Base-by-base conservation (phyloP, 192 early-diverging fungal genomes). In the Entophlyctis luteolus region DNA sequence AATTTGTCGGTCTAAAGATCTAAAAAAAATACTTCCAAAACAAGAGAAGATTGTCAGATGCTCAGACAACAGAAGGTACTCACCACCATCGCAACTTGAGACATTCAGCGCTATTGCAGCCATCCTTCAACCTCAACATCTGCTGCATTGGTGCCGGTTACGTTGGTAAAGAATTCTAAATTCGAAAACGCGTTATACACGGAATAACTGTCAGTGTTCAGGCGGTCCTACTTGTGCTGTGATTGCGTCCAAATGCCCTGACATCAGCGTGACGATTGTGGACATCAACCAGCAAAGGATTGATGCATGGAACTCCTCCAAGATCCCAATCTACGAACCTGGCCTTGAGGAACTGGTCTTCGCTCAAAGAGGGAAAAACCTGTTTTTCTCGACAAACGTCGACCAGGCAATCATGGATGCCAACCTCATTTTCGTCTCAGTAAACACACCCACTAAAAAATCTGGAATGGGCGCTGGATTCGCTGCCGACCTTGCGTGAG, bases 61-160 rank as follows among this genome's bases (percentile, higher is more conserved):
- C n/a, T n/a, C n/a, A n/a, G n/a, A n/a, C n/a, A n/a, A n/a, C n/a
- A n/a, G n/a, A n/a, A n/a, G n/a, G n/a, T n/a, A n/a, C n/a, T n/a
- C n/a, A n/a, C n/a, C n/a, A n/a, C n/a, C n/a, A n/a, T n/a, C n/a
- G n/a, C n/a, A n/a, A n/a, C n/a, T n/a, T n/a, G n/a, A n/a, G n/a
- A n/a, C n/a, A n/a, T n/a, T n/a, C n/a, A n/a, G n/a, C n/a, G n/a
- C n/a, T n/a, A n/a, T n/a, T n/a, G n/a, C 29, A 16, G 27, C 70
- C 62, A 32, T 38, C 38, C 35, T 55, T 32, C 37, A 42, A 28
- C 34, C 14, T 32, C 25, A 65, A 28, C n/a, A 92, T 96, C 54
- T 93, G 92, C 80, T 96, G 92, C 73, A 90, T 96, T 72, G 94
- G 94, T 60, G 94, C 94, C 58, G 94, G 94, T 54, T 96, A 96